Evolutionary conservation across 805 yeast species (phyloP).

Genomic region (Metschnikowia colocasiae): DNA sequence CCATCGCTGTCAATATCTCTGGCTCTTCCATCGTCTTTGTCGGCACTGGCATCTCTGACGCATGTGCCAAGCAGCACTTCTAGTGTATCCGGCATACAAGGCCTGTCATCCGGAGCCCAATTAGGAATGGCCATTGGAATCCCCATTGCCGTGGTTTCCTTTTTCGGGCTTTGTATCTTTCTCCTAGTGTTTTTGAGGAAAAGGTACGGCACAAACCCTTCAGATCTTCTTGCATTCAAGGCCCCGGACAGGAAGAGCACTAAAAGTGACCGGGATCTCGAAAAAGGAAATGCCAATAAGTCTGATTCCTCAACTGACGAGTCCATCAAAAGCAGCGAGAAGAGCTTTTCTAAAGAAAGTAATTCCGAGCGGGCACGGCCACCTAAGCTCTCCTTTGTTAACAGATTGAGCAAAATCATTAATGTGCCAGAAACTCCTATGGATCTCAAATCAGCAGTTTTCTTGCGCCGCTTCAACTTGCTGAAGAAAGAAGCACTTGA

Average conservation of each 20-base stretch:
- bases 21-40: not conserved
- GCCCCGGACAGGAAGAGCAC: not conserved
- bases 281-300: not conserved
- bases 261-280: not conserved
- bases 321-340: not conserved
- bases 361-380: not conserved
- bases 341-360: not conserved
- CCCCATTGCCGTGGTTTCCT: conserved; percentile 26
- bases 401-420: conserved; percentile 24
- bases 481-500: conserved; percentile 16
- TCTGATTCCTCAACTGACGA: not conserved
- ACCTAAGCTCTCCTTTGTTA: conserved; percentile 2
- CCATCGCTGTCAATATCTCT: not conserved
- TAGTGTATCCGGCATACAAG: not conserved
- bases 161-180: conserved; percentile 20
- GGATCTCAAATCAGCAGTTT: conserved; percentile 27
- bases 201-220: conserved; percentile 9
- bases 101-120: conserved; percentile 12
- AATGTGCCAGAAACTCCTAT: conserved; percentile 22
- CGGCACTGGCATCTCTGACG: conserved; percentile 1
- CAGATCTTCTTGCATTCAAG: conserved; percentile 9
- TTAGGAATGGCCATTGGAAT: conserved; percentile 34
- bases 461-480: conserved; percentile 31
- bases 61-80: conserved; percentile 1
- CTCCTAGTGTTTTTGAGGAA: conserved; percentile 11